Evolutionary conservation across 495 filamentous ascomycete genomes (phyloP).

Genomic region (Xylaria sp.): DNA sequence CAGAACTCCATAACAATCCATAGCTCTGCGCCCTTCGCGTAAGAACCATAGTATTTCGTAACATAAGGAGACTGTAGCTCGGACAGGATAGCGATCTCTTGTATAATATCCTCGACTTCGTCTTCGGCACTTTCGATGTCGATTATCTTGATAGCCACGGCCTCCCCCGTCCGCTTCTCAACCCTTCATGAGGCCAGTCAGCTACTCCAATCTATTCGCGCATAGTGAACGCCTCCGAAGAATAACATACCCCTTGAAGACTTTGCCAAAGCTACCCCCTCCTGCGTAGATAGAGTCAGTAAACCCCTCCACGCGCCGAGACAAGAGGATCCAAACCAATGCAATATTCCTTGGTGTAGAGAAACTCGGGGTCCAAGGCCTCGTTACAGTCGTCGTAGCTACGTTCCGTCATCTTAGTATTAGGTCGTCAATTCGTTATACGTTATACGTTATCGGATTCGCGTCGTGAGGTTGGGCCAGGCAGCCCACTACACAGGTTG

Average conservation of each 20-base stretch:
- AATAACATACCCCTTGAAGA: constrained; percentile 83
- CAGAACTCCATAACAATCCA: constrained; percentile 99
- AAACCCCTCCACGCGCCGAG: constrained; percentile 17
- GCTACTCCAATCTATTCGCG: constrained; percentile 24
- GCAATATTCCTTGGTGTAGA: constrained; percentile 93
- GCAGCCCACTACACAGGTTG: constrained; percentile 5
- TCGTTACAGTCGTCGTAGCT: constrained; percentile 53
- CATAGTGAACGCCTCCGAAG: background rate
- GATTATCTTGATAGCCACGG: constrained; percentile 94
- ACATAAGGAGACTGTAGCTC: constrained; percentile 94
- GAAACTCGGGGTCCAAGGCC: constrained; percentile 76
- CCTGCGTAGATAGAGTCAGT: constrained; percentile 45
- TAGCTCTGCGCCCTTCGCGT: constrained; percentile 89
- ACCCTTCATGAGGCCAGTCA: constrained; percentile 62
- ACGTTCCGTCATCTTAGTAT: constrained; percentile 50
- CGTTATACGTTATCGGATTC: constrained; percentile 24
- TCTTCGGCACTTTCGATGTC: constrained; percentile 98
- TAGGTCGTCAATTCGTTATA: constrained; percentile 28
- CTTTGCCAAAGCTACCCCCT: constrained; percentile 93
- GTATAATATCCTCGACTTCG: constrained; percentile 98
- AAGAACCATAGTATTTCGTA: constrained; percentile 96
- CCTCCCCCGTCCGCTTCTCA: constrained; percentile 81
- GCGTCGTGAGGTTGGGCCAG: background rate
- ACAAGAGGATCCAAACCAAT: constrained; percentile 69
- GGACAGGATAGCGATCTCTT: constrained; percentile 95